Evolutionary conservation across 176 grass and related monocot genomes (phyloP).

Genomic region (Hordeum vulgare): DNA sequence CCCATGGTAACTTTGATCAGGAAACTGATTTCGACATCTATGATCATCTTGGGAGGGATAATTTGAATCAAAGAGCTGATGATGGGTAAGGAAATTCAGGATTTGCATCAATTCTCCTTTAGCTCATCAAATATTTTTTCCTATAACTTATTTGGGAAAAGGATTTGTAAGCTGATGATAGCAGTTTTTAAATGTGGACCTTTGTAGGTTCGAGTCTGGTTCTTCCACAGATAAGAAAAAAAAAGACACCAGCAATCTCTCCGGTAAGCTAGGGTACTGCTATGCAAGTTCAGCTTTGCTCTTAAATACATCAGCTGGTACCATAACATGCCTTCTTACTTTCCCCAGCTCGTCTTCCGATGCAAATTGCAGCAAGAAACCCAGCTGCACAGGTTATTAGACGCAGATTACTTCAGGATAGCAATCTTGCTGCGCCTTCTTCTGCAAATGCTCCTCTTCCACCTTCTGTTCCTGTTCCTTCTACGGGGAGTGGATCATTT

Average conservation of each 20-base stretch:
- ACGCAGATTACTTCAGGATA: constrained; percentile 67
- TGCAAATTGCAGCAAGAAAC: constrained; percentile 25
- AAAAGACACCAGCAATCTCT: constrained; percentile 46
- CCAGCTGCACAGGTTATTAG: constrained; percentile 32
- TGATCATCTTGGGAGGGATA: constrained; percentile 27
- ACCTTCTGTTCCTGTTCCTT: constrained; percentile 44
- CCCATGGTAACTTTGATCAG: constrained; percentile 41
- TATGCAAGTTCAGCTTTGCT: not conserved
- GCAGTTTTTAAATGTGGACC: constrained; percentile 27
- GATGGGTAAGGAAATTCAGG: constrained; percentile 44
- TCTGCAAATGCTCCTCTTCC: constrained; percentile 39
- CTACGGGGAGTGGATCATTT: constrained; percentile 58
- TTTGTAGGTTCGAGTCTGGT: constrained; percentile 34
- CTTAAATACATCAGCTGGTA: constrained; percentile 8
- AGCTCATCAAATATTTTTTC: not conserved
- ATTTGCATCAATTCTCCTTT: not conserved
- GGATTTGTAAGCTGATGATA: constrained; percentile 16
- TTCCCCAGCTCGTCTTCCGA: constrained; percentile 33
- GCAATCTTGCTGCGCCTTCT: constrained; percentile 59
- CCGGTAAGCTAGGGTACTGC: constrained; percentile 45
- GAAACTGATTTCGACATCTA: constrained; percentile 43
- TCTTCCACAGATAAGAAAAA: constrained; percentile 37
- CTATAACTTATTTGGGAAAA: not conserved
- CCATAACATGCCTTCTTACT: constrained; percentile 10
- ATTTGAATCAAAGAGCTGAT: constrained; percentile 47